Evolutionary conservation across 2,329 filamentous ascomycete species (phyloP), one percentile per base, ranked within the genome.

Genomic region (Exophiala oligosperma): DNA sequence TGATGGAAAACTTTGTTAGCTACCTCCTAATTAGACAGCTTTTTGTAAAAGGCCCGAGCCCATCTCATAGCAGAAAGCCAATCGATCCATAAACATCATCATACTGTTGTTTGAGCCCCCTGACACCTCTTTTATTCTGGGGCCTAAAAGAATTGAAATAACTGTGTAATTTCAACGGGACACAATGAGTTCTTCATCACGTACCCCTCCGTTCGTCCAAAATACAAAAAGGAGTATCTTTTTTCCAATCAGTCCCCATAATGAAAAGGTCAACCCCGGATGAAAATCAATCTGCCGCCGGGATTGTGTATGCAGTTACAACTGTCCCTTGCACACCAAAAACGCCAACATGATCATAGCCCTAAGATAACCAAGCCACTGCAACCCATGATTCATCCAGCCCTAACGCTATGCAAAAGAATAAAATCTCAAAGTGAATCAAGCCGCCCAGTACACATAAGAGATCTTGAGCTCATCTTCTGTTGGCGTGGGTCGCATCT

Each of bases 361-460:
- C 17, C 9, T 11, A 35, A 9, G 6, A 35, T 35, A 35, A 3
- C 29, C 11, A 8, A 8, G 29, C 29, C 5, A 38, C 50, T 26
- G 23, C 35, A 17, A 17, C 43, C 49, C 44, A 12, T 37, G 23
- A 50, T 35, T 46, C 32, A n/a, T 23, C 37, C 44, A 59, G 38
- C 47, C 51, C 29, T 55, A 29, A 29, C 52, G 57, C 56, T 55
- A 55, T 55, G 57, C 57, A 54, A 51, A 41, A 38, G 38, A 55
- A 32, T 35, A 55, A 17, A 29, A 59, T 48, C 6, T 14, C 29
- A 28, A 37, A n/a, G 9, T 21, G 24, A 26, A 17, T 50, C 14
- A 40, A 17, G 37, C 48, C 35, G 35, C 48, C 35, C 14, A 49
- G 28, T 8, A 14, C 26, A 49, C 24, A 52, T 43, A 41, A 24